A percentile compares a stretch with the other conserved stretches of the same genome.
Evolutionary conservation across 2,329 filamentous ascomycete species (phyloP).

Genomic region (Aspergillus tamarii): DNA sequence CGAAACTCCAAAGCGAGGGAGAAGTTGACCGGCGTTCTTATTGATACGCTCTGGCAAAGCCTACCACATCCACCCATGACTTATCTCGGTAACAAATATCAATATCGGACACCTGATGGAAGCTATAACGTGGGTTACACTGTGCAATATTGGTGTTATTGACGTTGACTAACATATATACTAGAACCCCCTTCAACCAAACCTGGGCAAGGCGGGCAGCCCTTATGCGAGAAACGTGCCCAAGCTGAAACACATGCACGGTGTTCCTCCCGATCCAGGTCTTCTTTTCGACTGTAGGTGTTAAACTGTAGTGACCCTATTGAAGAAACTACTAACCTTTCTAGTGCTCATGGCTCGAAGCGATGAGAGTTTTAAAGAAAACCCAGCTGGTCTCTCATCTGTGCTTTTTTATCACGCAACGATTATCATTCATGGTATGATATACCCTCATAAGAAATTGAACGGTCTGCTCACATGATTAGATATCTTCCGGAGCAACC

Average conservation of each 20-base stretch:
- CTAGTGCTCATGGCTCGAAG: constrained; percentile 15
- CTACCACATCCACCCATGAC: constrained; percentile 13
- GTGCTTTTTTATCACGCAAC: constrained; percentile 55
- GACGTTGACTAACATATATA: background rate
- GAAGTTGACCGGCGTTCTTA: constrained; percentile 11
- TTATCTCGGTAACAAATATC: constrained; percentile 12
- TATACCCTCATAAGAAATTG: background rate
- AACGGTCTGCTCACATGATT: background rate
- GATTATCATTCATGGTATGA: constrained; percentile 54
- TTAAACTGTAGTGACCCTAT: background rate
- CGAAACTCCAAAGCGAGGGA: constrained; percentile 9
- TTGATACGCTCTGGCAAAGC: constrained; percentile 13
- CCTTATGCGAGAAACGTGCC: constrained; percentile 16
- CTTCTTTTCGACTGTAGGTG: constrained; percentile 14
- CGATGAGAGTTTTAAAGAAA: constrained; percentile 30
- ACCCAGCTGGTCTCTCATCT: constrained; percentile 50
- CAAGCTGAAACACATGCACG: constrained; percentile 7
- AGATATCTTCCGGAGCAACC: constrained; percentile 45
- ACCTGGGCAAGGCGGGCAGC: constrained; percentile 13
- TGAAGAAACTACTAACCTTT: background rate
- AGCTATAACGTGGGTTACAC: constrained; percentile 8
- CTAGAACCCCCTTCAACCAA: constrained; percentile 9
- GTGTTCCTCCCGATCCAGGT: constrained; percentile 11
- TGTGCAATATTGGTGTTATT: background rate
- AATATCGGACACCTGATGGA: constrained; percentile 15